Evolutionary conservation across 192 early-diverging fungal species (phyloP).

Genomic region (Pecoramyces ruminantium): DNA sequence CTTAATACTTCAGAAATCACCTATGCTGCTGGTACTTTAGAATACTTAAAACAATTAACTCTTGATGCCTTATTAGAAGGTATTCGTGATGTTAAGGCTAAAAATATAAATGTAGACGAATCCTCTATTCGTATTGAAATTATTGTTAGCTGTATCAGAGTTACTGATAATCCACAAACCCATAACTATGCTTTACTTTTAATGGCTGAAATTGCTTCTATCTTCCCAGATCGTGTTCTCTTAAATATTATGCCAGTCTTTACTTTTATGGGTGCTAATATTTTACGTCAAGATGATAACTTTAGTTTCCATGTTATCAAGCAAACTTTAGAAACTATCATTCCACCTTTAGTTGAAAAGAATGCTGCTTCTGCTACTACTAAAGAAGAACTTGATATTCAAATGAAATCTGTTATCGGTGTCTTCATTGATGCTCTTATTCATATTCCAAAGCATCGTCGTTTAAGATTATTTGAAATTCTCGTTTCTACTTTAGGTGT

Average conservation of each 20-base stretch:
- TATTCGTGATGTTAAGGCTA: constrained; percentile 13
- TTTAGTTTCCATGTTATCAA: constrained; percentile 86
- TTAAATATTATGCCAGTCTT: constrained; percentile 92
- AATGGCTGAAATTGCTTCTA: constrained; percentile 65
- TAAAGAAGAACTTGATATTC: constrained; percentile 3
- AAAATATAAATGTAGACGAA: constrained; percentile 29
- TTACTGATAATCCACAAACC: constrained; percentile 84
- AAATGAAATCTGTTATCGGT: constrained; percentile 61
- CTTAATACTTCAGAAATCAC: constrained; percentile 11
- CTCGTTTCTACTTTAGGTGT: constrained; percentile 66
- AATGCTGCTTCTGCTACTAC: constrained; percentile 11
- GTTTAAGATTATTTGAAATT: constrained; percentile 69
- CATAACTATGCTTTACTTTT: constrained; percentile 75
- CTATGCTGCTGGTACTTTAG: constrained; percentile 37
- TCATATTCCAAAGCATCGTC: constrained; percentile 85
- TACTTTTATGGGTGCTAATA: constrained; percentile 93
- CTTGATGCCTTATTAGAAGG: constrained; percentile 34
- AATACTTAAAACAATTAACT: constrained; percentile 77
- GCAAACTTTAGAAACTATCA: constrained; percentile 62
- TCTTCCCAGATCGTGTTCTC: constrained; percentile 69
- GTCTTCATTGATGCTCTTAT: constrained; percentile 81
- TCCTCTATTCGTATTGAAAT: constrained; percentile 62
- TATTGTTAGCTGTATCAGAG: constrained; percentile 72
- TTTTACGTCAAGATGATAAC: constrained; percentile 86
- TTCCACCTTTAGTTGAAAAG: constrained; percentile 58